Base-by-base conservation (phyloP, 495 filamentous ascomycete species). In the Pseudoneurospora amorphoporcata region DNA sequence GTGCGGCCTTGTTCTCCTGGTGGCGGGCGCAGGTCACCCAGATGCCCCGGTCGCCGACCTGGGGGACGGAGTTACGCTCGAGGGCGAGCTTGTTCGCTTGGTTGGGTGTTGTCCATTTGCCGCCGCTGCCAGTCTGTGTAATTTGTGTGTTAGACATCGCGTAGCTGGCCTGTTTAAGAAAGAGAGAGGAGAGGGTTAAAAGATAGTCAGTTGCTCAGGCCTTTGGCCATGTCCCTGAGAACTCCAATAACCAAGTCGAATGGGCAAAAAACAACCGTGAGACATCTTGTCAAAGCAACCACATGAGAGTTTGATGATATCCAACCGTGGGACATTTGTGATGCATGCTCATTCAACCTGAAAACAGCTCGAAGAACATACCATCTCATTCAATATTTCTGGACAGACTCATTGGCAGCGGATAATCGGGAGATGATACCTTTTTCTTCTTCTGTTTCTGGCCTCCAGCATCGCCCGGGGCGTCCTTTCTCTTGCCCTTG, bases 21-120 rank as follows among this genome's bases (percentile, higher is more conserved):
- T 88, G 89, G 80, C 90, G 89, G 40, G 94, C 90, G 78, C 94
- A 98, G 2, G 96, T 97, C 37, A 91, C 88, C 87, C 95, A 98
- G 39, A 98, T 91, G 12, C 95, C 95, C 61, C 86, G 84, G 79
- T 95, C 93, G 17, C 95, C 95, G 35, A 89, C 84, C 74, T 92
- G 89, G 72, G 94, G 88, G 38, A 75, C 70, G 61, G 79, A 79
- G 53, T 80, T 75, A 58, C 75, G 76, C 9, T 79, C n/a, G 32
- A 76, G 53, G 9, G 75, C 75, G 38, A 76, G 70, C 75, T 85
- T 87, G 47, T 81, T 78, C 76, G 83, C 80, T 39, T 88, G 86
- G 70, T 85, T 82, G 14, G 87, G 81, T 10, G 87, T 88, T 76
- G 84, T 83, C 86, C 86, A 88, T 74, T 84, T 86, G n/a, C 86